Base-by-base conservation (phyloP, 163 green algal genomes). In the Chlamydomonas reinhardtii region DNA sequence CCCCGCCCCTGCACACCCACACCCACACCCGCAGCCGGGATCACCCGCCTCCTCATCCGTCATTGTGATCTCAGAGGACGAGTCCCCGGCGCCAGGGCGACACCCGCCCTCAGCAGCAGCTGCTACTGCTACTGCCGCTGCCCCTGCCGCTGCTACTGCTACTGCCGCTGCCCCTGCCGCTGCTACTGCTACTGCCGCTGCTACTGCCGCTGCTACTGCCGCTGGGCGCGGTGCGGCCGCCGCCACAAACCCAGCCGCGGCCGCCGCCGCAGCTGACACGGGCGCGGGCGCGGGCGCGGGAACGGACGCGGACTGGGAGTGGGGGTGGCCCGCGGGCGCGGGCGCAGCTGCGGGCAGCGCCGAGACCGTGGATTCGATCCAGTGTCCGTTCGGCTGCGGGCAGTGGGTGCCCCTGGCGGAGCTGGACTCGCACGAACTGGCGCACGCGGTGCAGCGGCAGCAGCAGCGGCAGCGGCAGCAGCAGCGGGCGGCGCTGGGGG, bases 371-470 rank as follows among this genome's bases (percentile, higher is more conserved):
- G 48, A 56, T 56, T 56, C 48, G 48, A 56, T 56, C 48, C 48
- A 56, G 48, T 86, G 80, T 35, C 56, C 80, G 29, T 79, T 74
- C 35, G 80, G 80, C 69, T 88, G 82, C 65, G 82, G 82, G 4
- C 82, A 88, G 82, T 88, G 82, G 82, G 77, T 88, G 20, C 82
- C 82, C 22, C 15, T 88, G 29, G 24, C 61, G 31, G 82, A 88
- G 64, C 82, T 88, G 19, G 73, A 82, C 32, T 78, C 64, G 16
- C 82, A 88, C 34, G 82, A 88, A 64, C 73, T 88, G 31, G 73
- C 64, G n/a, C 82, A 88, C 65, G 8, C 16, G 32, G 39, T 88
- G 82, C 14, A 29, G n/a, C 65, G 43, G 19, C 19, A 48, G 48
- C 31, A 35, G 48, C 69, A 31, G 32, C 29, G 70, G 17, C 34